These are phyloP conservation scores for Nemania serpens DNA, from an alignment of 2,329 filamentous ascomycete species.

Conservation along the genomic window DNA sequence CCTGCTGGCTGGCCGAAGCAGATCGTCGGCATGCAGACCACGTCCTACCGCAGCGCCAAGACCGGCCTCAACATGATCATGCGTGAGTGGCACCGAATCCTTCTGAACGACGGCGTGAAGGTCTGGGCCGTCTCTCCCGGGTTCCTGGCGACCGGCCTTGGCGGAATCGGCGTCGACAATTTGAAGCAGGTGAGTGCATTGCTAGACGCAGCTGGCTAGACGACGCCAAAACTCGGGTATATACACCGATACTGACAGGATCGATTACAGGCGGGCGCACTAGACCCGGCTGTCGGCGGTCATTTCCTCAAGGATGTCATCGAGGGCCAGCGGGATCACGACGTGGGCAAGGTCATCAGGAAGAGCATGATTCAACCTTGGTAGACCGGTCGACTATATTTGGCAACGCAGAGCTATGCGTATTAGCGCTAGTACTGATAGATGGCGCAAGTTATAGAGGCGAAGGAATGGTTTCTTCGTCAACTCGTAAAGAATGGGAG, in stretches of 20 bases:
- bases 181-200: constrained; percentile 32
- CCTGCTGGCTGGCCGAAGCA: constrained; percentile 49
- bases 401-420: neutral
- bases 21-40: constrained; percentile 16
- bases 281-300: constrained; percentile 35
- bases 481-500: no score
- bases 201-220: no score
- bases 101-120: constrained; percentile 51
- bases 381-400: constrained; percentile 14
- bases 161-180: constrained; percentile 21
- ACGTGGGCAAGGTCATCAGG: constrained; percentile 35
- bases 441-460: neutral
- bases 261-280: constrained; percentile 33
- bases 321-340: constrained; percentile 36
- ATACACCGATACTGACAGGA: neutral
- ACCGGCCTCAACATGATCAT: constrained; percentile 55
- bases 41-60: constrained; percentile 48
- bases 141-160: constrained; percentile 32
- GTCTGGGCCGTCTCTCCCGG: constrained; percentile 45
- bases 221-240: neutral
- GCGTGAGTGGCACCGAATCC: constrained; percentile 48
- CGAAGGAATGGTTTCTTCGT: neutral
- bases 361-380: constrained; percentile 33
- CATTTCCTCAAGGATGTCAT: constrained; percentile 37
- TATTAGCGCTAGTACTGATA: neutral